These are phyloP conservation scores for Dianthus caryophyllus DNA, from an alignment of 148 eudicot genomes.

Conservation along the genomic window DNA sequence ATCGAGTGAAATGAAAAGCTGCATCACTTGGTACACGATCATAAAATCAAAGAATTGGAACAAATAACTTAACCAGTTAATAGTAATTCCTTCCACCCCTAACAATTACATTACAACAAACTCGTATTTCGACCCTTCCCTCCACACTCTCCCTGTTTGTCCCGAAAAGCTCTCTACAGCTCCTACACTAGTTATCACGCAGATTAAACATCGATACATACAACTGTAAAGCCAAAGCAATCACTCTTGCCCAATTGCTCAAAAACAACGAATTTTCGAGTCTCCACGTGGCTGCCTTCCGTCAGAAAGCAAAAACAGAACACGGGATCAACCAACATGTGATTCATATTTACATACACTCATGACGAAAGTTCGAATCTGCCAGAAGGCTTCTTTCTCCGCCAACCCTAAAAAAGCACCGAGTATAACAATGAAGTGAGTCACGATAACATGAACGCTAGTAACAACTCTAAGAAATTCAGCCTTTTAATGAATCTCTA, in stretches of 20 bases:
- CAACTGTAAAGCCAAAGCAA: conserved; percentile 24
- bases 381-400: conserved; percentile 79
- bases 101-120: conserved; percentile 24
- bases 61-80: conserved; percentile 1
- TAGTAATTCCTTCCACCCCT: conserved; percentile 11
- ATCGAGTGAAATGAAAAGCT: conserved; percentile 5
- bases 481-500: not conserved
- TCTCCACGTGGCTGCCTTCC: not conserved
- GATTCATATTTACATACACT: conserved; percentile 17
- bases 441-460: not conserved
- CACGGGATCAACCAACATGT: conserved; percentile 12
- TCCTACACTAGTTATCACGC: conserved; percentile 23
- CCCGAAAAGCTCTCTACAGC: conserved; percentile 22
- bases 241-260: conserved; percentile 23
- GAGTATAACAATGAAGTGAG: not conserved
- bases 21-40: conserved; percentile 10
- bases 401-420: conserved; percentile 72
- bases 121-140: conserved; percentile 2
- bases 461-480: not conserved
- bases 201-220: conserved; percentile 42
- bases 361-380: conserved; percentile 74
- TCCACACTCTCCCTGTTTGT: not conserved
- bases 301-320: conserved; percentile 3
- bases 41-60: conserved; percentile 14
- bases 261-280: conserved; percentile 10